Conservation (phyloP, 2,329 filamentous ascomycete genomes). For the Cryphonectria japonica region DNA sequence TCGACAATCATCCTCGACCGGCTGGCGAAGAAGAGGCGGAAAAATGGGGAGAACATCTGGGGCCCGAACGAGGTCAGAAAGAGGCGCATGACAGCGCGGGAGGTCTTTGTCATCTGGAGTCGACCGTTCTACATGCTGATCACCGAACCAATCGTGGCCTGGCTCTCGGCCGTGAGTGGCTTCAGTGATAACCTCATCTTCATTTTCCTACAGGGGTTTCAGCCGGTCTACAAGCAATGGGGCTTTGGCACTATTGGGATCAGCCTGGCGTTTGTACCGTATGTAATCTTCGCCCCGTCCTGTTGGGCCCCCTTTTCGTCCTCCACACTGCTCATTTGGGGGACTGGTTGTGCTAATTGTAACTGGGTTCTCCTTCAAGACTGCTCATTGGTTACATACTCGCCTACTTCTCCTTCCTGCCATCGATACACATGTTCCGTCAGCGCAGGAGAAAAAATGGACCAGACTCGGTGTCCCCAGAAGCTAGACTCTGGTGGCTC, state of each 20-base stretch:
- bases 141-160: slow-evolving; percentile 73
- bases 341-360: neutral
- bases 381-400: slow-evolving; percentile 55
- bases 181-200: slow-evolving; percentile 78
- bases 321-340: neutral
- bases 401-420: slow-evolving; percentile 61
- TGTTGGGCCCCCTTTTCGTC: neutral
- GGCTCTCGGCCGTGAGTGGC: slow-evolving; percentile 70
- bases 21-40: slow-evolving; percentile 59
- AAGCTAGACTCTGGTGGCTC: slow-evolving; percentile 63
- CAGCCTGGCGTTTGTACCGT: slow-evolving; percentile 31
- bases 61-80: slow-evolving; percentile 49
- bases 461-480: slow-evolving; percentile 46
- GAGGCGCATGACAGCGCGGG: slow-evolving; percentile 40
- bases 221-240: slow-evolving; percentile 72
- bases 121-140: slow-evolving; percentile 74
- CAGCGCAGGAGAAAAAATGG: slow-evolving; percentile 48
- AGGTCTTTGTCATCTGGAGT: slow-evolving; percentile 54
- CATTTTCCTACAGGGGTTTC: slow-evolving; percentile 75
- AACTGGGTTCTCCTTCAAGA: neutral
- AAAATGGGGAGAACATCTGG: slow-evolving; percentile 48
- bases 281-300: neutral
- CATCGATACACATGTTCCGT: slow-evolving; percentile 47
- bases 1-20: slow-evolving; percentile 60
- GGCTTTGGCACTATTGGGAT: slow-evolving; percentile 37